Evolutionary conservation across 352 stramenopile genomes (phyloP).

Genomic region (Pythium rhizo-oryzae): DNA sequence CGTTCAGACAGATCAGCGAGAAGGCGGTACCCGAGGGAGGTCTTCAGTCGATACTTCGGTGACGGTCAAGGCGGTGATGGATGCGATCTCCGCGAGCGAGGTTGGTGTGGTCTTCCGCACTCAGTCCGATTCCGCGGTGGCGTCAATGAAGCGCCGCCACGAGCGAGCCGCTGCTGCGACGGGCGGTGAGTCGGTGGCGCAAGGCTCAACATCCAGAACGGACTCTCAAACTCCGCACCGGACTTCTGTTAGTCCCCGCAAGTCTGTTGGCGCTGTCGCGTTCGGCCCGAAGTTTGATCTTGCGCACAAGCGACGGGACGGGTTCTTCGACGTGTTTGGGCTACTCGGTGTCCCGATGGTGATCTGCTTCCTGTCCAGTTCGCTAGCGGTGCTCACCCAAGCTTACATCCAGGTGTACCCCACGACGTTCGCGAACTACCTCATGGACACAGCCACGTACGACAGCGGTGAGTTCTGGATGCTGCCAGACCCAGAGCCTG

Average conservation of each 20-base stretch:
- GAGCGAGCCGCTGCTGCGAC: background rate
- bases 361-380: constrained; percentile 36
- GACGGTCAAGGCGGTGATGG: background rate
- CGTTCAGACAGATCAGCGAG: background rate
- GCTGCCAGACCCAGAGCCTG: constrained; percentile 34
- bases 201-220: background rate
- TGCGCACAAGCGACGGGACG: constrained; percentile 23
- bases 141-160: background rate
- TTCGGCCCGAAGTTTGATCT: constrained; percentile 12
- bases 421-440: constrained; percentile 40
- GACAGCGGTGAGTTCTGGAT: constrained; percentile 58
- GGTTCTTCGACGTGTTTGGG: constrained; percentile 52
- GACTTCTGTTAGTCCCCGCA: background rate
- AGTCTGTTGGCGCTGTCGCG: background rate
- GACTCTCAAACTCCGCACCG: background rate
- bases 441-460: constrained; percentile 42
- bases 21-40: background rate
- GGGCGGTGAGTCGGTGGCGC: background rate
- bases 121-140: constrained; percentile 15
- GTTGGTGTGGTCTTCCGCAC: background rate
- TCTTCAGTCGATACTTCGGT: background rate
- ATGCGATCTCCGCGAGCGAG: background rate
- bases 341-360: constrained; percentile 45
- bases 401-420: constrained; percentile 51
- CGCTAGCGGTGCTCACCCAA: constrained; percentile 38